These are phyloP conservation scores for Dothidotthia symphoricarpi DNA, from an alignment of 2,329 filamentous ascomycete genomes.

Conservation along the genomic window DNA sequence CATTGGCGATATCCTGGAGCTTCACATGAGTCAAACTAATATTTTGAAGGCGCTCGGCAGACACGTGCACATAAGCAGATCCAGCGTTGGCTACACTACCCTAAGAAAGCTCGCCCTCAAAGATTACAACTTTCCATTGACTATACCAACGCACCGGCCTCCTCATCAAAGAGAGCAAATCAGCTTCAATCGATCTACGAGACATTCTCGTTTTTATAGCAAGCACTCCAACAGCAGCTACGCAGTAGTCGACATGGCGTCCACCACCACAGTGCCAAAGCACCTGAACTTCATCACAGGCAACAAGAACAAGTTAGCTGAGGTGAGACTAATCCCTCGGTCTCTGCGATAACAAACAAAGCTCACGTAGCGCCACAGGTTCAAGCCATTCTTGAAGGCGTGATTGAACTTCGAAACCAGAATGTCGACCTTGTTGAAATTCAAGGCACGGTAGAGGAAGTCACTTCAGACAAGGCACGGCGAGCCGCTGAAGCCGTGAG, in stretches of 20 bases:
- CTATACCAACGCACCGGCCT: no score
- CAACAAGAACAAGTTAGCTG: slow-evolving; percentile 88
- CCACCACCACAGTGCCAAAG: slow-evolving; percentile 35
- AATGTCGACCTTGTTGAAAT: slow-evolving; percentile 82
- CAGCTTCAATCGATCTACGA: no score
- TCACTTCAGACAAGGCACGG: slow-evolving; percentile 82
- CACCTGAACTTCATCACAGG: slow-evolving; percentile 91
- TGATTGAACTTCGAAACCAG: slow-evolving; percentile 71
- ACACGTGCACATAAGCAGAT: no score
- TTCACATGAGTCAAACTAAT: no score
- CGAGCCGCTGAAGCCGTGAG: slow-evolving; percentile 74
- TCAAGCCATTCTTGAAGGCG: slow-evolving; percentile 72
- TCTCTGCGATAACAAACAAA: background rate
- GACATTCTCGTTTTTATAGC: background rate
- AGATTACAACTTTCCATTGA: no score
- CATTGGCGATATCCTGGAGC: no score
- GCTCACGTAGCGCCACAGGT: slow-evolving; percentile 47
- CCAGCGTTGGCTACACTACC: no score
- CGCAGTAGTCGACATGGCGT: slow-evolving; percentile 10
- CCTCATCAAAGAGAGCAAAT: no score
- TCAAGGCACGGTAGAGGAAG: slow-evolving; percentile 88
- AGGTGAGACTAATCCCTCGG: slow-evolving; percentile 43
- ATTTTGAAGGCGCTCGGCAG: no score
- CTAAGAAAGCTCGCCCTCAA: no score
- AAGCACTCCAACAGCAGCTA: background rate